These are phyloP conservation scores for Fusarium papillatum DNA, from an alignment of 2,329 filamentous ascomycete genomes.

Conservation along the genomic window DNA sequence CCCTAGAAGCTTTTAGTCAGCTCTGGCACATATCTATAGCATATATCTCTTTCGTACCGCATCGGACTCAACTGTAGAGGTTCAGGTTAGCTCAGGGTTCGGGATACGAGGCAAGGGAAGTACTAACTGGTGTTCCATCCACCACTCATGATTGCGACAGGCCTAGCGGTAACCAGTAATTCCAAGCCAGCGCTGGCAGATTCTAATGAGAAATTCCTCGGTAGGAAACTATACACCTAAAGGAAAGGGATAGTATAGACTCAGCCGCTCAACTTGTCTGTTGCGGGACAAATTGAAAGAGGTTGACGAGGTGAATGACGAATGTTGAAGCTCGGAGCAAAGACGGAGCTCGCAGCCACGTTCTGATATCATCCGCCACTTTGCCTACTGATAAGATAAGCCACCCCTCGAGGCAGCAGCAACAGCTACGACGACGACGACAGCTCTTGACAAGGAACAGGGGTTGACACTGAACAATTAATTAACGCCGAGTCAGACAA, in stretches of 20 bases:
- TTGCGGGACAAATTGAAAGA: background rate
- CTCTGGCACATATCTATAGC: background rate
- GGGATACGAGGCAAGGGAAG: background rate
- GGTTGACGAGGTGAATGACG: slow-evolving; percentile 9
- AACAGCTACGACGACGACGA: slow-evolving; percentile 38
- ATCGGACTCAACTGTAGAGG: slow-evolving; percentile 83
- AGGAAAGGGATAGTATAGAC: background rate
- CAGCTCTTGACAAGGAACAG: background rate
- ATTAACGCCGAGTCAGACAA: background rate
- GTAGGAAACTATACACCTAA: background rate
- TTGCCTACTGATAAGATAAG: slow-evolving; percentile 42
- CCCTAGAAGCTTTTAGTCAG: slow-evolving; percentile 65
- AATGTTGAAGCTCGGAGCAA: slow-evolving; percentile 25
- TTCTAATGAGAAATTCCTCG: background rate
- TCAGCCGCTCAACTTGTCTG: background rate
- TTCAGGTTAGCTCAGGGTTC: slow-evolving; percentile 18
- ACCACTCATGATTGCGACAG: slow-evolving; percentile 70
- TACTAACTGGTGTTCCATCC: slow-evolving; percentile 92
- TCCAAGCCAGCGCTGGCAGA: background rate
- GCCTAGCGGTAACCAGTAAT: background rate
- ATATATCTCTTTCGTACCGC: slow-evolving; percentile 78
- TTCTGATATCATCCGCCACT: slow-evolving; percentile 43
- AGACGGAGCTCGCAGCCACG: slow-evolving; percentile 29
- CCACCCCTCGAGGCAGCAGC: slow-evolving; percentile 38
- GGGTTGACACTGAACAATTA: background rate